Evolutionary conservation across 2,329 filamentous ascomycete genomes (phyloP).

Genomic region (Trichophyton equinum): DNA sequence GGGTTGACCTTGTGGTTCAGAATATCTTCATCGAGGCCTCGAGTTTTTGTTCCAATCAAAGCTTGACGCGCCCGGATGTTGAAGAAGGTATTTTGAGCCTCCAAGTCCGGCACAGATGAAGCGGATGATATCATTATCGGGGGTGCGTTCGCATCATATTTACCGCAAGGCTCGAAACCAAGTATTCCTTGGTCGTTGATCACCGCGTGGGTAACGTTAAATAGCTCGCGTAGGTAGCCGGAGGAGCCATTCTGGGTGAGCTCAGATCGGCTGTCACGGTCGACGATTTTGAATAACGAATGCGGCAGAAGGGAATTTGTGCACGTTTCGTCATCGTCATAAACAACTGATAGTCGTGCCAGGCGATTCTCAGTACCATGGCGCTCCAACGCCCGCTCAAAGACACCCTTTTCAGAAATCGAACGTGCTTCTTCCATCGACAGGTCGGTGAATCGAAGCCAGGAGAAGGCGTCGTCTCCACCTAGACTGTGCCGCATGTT

Average conservation of each 20-base stretch:
- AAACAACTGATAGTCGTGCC: constrained; percentile 53
- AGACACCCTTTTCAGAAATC: constrained; percentile 56
- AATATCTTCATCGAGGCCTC: constrained; percentile 57
- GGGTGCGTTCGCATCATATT: constrained; percentile 68
- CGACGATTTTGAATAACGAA: constrained; percentile 67
- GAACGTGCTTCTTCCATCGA: constrained; percentile 61
- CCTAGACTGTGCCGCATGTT: constrained; percentile 55
- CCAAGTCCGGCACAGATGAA: constrained; percentile 50
- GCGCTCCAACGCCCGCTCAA: constrained; percentile 58
- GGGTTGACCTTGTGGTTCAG: constrained; percentile 60
- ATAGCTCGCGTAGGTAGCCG: constrained; percentile 59
- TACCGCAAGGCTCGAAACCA: constrained; percentile 67
- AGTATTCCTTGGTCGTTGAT: constrained; percentile 61
- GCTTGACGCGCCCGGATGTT: constrained; percentile 61
- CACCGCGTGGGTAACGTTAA: constrained; percentile 59
- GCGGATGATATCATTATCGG: constrained; percentile 71
- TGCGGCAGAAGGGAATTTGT: constrained; percentile 57
- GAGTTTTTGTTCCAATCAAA: constrained; percentile 52
- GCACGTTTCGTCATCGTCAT: constrained; percentile 49
- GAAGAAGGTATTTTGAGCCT: constrained; percentile 62
- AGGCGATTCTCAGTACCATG: constrained; percentile 43
- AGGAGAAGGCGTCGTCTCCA: constrained; percentile 59
- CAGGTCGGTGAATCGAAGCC: constrained; percentile 72
- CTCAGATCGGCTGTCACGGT: constrained; percentile 53
- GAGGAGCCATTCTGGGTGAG: constrained; percentile 58